Percentiles rank a stretch among this genome's conserved stretches.
Evolutionary conservation across 768 basidiomycete genomes (phyloP).

Genomic region (Clathrus columnatus): DNA sequence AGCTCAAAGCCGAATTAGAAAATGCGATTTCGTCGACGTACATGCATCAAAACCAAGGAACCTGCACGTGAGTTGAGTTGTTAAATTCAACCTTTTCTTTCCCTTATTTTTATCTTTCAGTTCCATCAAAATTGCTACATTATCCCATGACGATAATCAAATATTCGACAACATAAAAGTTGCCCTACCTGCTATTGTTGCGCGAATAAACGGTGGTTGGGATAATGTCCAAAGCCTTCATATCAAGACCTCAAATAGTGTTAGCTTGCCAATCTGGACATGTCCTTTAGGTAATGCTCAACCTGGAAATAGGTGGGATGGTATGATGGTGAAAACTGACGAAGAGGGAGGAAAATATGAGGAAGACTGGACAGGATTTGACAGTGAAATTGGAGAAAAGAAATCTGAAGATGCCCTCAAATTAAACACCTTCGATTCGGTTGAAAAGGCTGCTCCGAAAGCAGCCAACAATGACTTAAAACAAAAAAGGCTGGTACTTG

Average conservation of each 20-base stretch:
- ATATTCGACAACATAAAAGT: constrained; percentile 68
- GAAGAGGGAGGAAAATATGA: too few relatives aligned
- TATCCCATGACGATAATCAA: constrained; percentile 66
- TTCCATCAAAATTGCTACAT: constrained; percentile 72
- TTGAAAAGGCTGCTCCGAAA: not conserved
- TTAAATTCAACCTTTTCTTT: not conserved
- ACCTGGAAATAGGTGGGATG: constrained; percentile 50
- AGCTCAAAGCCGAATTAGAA: constrained; percentile 88
- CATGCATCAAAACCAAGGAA: constrained; percentile 91
- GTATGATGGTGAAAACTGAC: constrained; percentile 25
- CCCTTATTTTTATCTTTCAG: constrained; percentile 29
- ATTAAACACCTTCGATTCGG: not conserved
- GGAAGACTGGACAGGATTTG: constrained; percentile 14
- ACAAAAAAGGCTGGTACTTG: not conserved
- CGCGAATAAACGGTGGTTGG: constrained; percentile 74
- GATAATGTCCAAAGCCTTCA: constrained; percentile 83
- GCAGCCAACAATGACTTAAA: too few relatives aligned
- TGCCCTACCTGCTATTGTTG: constrained; percentile 67
- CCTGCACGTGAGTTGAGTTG: constrained; percentile 64
- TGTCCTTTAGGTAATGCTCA: constrained; percentile 57
- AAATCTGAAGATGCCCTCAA: not conserved
- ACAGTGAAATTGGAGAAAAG: constrained; percentile 1
- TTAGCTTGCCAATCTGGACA: constrained; percentile 86
- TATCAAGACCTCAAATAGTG: constrained; percentile 81
- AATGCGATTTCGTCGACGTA: constrained; percentile 90